These are phyloP conservation scores for Conoideocrella luteorostrata DNA, from an alignment of 2,329 filamentous ascomycete genomes.

Conservation along the genomic window DNA sequence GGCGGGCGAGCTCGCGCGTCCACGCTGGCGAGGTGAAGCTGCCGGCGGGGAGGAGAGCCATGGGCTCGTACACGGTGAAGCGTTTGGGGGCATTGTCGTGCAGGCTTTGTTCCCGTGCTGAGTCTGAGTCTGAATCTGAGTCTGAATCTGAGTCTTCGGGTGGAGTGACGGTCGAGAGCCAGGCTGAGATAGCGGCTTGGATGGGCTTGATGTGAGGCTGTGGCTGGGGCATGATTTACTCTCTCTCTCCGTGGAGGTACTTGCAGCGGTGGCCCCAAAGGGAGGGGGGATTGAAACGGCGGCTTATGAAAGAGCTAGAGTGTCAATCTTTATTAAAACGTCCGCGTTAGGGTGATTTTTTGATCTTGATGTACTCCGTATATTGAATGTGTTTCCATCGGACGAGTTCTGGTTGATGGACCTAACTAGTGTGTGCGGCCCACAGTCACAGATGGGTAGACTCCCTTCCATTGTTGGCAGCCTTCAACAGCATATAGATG, in stretches of 20 bases:
- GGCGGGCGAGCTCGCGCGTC: conserved; percentile 27
- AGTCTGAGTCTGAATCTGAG: background rate
- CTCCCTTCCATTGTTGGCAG: too few relatives aligned
- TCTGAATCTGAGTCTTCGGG: background rate
- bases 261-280: background rate
- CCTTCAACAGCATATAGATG: too few relatives aligned
- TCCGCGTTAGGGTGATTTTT: too few relatives aligned
- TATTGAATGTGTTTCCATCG: too few relatives aligned
- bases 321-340: too few relatives aligned
- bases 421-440: too few relatives aligned
- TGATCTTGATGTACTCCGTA: too few relatives aligned
- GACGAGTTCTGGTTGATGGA: too few relatives aligned
- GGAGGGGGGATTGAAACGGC: background rate
- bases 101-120: conserved; percentile 22
- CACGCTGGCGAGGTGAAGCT: conserved; percentile 43
- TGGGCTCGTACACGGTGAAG: conserved; percentile 55
- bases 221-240: conserved; percentile 19
- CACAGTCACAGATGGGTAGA: background rate
- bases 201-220: conserved; percentile 22
- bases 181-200: conserved; percentile 23
- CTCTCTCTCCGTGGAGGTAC: too few relatives aligned
- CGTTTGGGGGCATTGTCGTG: conserved; percentile 43
- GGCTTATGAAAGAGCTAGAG: too few relatives aligned
- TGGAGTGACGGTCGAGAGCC: conserved; percentile 16
- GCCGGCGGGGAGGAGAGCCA: conserved; percentile 53